Evolutionary conservation across 116 monocot genomes (phyloP).

Genomic region (Phalaenopsis hybrid): DNA sequence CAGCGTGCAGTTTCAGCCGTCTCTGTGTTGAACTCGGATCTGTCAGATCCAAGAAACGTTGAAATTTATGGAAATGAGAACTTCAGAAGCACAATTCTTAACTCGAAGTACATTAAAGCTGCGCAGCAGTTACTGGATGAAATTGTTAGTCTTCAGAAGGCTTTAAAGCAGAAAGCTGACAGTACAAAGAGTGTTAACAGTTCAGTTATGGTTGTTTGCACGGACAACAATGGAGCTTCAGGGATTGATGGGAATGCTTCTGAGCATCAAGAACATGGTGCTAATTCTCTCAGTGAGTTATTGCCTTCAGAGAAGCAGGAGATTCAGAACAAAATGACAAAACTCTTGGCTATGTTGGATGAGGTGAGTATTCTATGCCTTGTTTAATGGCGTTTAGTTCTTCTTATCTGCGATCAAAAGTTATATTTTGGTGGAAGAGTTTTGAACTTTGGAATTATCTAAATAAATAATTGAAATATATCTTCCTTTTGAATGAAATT

Average conservation of each 20-base stretch:
- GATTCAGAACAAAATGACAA: conserved; percentile 83
- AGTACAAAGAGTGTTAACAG: too few species aligned
- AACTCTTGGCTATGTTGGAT: conserved; percentile 84
- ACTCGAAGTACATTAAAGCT: conserved; percentile 71
- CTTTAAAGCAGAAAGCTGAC: conserved; percentile 50
- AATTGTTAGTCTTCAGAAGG: conserved; percentile 62
- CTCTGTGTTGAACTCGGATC: conserved; percentile 35
- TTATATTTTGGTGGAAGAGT: not conserved
- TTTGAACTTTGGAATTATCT: not conserved
- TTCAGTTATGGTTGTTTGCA: too few species aligned
- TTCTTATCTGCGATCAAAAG: not conserved
- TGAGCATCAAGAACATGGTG: conserved; percentile 32
- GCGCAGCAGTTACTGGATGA: conserved; percentile 83
- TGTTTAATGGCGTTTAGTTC: not conserved
- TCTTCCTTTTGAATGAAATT: too few species aligned
- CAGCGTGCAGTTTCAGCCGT: not conserved
- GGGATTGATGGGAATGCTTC: conserved; percentile 35
- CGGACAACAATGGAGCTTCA: conserved; percentile 37
- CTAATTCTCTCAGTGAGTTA: conserved; percentile 32
- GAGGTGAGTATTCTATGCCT: conserved; percentile 36
- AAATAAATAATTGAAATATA: not conserved
- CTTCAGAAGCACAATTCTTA: conserved; percentile 32
- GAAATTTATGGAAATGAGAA: conserved; percentile 15
- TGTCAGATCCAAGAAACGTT: conserved; percentile 5
- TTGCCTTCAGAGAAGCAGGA: conserved; percentile 67